Percentiles rank a stretch among this genome's conserved stretches.
Evolutionary conservation across 768 basidiomycete species (phyloP).

Genomic region (Amanita exitialis): DNA sequence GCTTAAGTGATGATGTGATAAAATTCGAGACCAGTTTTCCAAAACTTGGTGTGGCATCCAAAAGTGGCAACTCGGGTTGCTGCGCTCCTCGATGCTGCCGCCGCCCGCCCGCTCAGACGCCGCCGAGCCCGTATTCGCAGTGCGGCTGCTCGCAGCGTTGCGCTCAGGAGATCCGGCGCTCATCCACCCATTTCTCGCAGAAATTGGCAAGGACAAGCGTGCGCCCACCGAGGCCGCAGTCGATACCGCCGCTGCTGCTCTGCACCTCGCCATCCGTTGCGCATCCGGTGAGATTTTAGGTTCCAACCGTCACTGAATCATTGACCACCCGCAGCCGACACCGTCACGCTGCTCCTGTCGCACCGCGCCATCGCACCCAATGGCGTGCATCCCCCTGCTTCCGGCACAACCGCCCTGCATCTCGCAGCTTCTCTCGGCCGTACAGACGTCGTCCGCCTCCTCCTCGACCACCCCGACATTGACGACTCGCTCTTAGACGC

Average conservation of each 20-base stretch:
- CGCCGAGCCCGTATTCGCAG: not conserved
- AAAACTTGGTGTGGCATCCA: not conserved
- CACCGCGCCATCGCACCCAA: conserved; percentile 76
- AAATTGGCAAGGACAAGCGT: conserved; percentile 59
- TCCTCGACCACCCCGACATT: conserved; percentile 71
- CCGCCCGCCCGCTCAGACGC: not conserved
- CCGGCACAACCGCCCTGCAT: conserved; percentile 68
- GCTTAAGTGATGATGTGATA: too few relatives aligned
- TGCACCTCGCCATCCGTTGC: conserved; percentile 80
- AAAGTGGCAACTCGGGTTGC: not conserved
- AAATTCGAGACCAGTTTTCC: too few relatives aligned
- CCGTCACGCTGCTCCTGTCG: conserved; percentile 55
- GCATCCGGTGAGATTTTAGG: conserved; percentile 46
- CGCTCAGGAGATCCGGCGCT: conserved; percentile 53
- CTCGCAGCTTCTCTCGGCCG: conserved; percentile 61
- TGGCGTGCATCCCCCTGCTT: conserved; percentile 60
- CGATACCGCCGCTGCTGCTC: conserved; percentile 63
- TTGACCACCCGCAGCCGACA: conserved; percentile 37
- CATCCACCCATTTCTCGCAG: conserved; percentile 75
- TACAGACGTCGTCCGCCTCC: conserved; percentile 58
- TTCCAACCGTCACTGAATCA: not conserved
- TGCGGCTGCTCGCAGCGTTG: not conserved
- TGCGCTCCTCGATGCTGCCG: not conserved
- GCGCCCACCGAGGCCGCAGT: conserved; percentile 30
- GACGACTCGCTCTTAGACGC: conserved; percentile 69